Percentiles rank a stretch among this genome's conserved stretches.
phyloP scores from a whole-genome alignment of 148 eudicot species.

The Vaccinium vitisidaea region DNA sequence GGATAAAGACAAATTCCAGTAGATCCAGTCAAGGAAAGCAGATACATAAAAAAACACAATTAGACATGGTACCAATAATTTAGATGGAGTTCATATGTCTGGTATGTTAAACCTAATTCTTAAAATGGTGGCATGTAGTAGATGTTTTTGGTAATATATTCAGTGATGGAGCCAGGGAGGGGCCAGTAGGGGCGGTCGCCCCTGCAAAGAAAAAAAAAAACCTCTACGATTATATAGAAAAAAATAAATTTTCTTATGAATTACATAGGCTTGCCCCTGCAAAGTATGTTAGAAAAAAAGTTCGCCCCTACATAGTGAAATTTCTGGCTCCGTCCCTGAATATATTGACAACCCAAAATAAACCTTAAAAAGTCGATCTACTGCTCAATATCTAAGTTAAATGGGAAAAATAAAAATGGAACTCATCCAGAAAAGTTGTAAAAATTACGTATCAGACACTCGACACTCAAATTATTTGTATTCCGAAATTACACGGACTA shows the following conservation, averaged over 20 bases:
- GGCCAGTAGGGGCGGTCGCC: no score
- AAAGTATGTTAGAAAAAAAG: no score
- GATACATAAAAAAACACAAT: not conserved
- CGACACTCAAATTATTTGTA: not conserved
- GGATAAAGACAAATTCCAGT: not conserved
- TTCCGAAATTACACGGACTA: not conserved
- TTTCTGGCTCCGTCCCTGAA: no score
- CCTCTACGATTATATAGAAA: no score
- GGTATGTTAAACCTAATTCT: not conserved
- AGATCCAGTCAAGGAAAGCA: constrained; percentile 5
- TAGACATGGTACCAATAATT: constrained; percentile 12
- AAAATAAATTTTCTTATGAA: no score
- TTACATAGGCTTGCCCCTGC: no score
- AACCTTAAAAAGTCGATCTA: not conserved
- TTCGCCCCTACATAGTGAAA: no score
- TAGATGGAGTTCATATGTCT: constrained; percentile 16
- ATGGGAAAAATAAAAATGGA: not conserved
- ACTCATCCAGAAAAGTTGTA: not conserved
- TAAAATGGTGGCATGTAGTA: not conserved
- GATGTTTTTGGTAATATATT: not conserved
- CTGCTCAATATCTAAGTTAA: not conserved
- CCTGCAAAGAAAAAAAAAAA: no score
- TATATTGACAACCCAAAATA: not conserved
- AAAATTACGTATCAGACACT: not conserved
- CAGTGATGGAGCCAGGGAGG: no score